Evolutionary conservation across 2,329 filamentous ascomycete genomes (phyloP).

Genomic region (Dothistroma pini): DNA sequence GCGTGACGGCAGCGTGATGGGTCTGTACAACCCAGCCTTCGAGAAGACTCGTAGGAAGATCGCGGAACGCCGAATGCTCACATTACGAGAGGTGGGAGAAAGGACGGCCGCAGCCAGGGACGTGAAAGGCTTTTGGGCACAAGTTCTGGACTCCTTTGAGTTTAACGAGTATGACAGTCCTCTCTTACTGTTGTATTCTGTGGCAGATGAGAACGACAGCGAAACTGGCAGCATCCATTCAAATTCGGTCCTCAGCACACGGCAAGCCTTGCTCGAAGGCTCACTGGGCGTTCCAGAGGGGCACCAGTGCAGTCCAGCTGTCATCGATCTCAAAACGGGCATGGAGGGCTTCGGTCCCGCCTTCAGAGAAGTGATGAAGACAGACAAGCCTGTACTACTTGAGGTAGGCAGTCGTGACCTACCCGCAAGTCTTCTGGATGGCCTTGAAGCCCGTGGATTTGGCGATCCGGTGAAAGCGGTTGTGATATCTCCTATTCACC

Average conservation of each 20-base stretch:
- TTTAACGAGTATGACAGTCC: conserved; percentile 73
- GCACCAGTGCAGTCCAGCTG: conserved; percentile 58
- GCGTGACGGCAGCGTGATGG: conserved; percentile 66
- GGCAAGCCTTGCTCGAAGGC: conserved; percentile 67
- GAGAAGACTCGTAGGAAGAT: conserved; percentile 77
- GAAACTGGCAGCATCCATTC: conserved; percentile 70
- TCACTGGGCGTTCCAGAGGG: conserved; percentile 63
- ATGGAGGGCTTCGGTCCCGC: conserved; percentile 71
- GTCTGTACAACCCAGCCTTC: conserved; percentile 75
- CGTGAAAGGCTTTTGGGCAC: conserved; percentile 68
- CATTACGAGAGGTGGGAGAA: conserved; percentile 72
- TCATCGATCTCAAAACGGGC: conserved; percentile 66
- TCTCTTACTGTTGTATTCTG: conserved; percentile 73
- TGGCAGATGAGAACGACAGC: conserved; percentile 66
- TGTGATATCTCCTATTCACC: conserved; percentile 74
- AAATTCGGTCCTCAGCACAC: conserved; percentile 58
- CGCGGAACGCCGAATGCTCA: conserved; percentile 75
- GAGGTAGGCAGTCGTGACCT: conserved; percentile 64
- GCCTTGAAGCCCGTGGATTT: conserved; percentile 67
- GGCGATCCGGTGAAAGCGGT: conserved; percentile 66
- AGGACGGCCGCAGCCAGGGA: conserved; percentile 68
- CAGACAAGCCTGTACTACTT: conserved; percentile 63
- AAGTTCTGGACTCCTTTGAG: conserved; percentile 65
- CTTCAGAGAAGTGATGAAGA: conserved; percentile 71
- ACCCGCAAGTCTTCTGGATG: conserved; percentile 60